Base-by-base conservation (phyloP, 306 rosid genomes). In the Rubus parviflorus region DNA sequence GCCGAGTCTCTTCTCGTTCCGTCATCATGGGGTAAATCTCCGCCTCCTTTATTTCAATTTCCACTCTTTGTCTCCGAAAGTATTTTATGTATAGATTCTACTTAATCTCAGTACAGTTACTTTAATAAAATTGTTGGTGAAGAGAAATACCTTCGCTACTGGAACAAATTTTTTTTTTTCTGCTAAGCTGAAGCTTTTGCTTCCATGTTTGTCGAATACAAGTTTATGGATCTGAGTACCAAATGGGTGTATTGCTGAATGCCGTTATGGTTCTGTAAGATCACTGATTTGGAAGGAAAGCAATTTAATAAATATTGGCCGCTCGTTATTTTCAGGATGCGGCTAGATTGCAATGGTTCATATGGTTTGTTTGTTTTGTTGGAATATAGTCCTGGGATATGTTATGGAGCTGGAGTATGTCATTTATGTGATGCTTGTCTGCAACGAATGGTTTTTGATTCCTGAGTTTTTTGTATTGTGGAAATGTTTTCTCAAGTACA, bases 1-100 rank as follows among this genome's bases (percentile, higher is more conserved):
- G 19, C 40, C 62, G 51, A 37, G 53, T 45, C 14, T 78, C 73
- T 30, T 68, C 75, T 73, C 74, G 45, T 40, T 25, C 72, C 14
- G 10, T 74, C 79, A 75, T 58, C 83, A 90, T 90, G 92, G 95
- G 92, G 89, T 88, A 35, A 72, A 88, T 75, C 53, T 10, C 51
- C 40, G 0, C 51, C 17, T 65, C 46, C 37, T 20, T 12, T 10
- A 30, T 30, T 17, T n/a, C 30, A 35, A 17, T 9, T 73, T 46
- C 20, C 43, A 2, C 47, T 19, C 3, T 8, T 70, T 46, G 38
- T 61, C 20, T 47, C 69, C 60, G 35, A 30, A 30, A 30, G 35
- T 30, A 30, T 30, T 30, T 30, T 30, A 30, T 75, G 14, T 8
- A 20, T 79, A 45, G 20, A 43, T 51, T 16, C 74, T 66, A 15